These are phyloP conservation scores for Boletus coccyginus DNA, from an alignment of 768 basidiomycete genomes.

Conservation along the genomic window DNA sequence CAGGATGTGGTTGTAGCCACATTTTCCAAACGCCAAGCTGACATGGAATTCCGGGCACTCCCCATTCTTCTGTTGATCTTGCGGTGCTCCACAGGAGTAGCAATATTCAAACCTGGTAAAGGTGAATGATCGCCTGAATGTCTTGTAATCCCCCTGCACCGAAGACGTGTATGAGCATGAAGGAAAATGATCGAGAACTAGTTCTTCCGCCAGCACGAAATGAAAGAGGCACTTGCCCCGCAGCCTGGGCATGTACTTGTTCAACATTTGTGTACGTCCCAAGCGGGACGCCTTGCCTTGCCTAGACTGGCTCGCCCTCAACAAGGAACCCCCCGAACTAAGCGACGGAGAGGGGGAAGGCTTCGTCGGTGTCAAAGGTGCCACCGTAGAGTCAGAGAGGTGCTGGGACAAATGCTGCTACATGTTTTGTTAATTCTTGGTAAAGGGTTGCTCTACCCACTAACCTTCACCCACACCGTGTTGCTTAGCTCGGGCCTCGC, in stretches of 20 bases:
- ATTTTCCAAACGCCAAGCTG: neutral
- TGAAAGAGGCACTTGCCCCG: neutral
- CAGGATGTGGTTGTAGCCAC: neutral
- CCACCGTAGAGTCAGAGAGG: neutral
- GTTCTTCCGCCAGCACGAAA: neutral
- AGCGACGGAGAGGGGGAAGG: neutral
- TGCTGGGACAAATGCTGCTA: neutral
- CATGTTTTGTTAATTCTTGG: neutral
- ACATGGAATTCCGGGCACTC: neutral
- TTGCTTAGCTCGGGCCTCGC: neutral
- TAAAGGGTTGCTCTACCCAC: neutral
- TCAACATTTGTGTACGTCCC: neutral
- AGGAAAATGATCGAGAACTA: neutral
- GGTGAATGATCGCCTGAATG: neutral
- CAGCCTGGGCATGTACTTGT: neutral
- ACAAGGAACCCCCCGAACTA: neutral
- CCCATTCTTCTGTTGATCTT: neutral
- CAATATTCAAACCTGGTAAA: neutral
- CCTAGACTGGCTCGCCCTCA: neutral
- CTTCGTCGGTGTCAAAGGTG: neutral
- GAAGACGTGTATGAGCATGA: neutral
- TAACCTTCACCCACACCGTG: neutral
- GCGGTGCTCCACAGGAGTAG: neutral
- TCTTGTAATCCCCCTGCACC: neutral
- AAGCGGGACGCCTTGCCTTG: neutral